A percentile compares a stretch with the other conserved stretches of the same genome.
These are phyloP conservation scores for Linnemannia hyalina DNA, from an alignment of 192 early-diverging fungal species.

Conservation along the genomic window DNA sequence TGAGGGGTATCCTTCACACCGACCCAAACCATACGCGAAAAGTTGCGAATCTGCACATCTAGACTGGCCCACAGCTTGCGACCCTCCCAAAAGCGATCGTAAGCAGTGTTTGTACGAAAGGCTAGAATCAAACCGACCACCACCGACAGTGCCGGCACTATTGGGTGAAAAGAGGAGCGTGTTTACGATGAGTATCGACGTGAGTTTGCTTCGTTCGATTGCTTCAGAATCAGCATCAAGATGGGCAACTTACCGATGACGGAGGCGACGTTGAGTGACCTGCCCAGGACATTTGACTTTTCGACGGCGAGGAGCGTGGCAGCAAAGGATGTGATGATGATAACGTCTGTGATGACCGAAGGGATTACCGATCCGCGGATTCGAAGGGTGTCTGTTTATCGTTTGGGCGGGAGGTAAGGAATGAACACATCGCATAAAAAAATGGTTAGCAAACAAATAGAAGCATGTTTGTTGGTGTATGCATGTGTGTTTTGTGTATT, in stretches of 20 bases:
- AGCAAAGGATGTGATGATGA: constrained; percentile 33
- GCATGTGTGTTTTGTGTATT: no score
- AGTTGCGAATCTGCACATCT: constrained; percentile 74
- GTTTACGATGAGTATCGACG: neutral
- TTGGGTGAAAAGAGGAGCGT: neutral
- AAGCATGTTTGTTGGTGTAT: neutral
- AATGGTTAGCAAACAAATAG: neutral
- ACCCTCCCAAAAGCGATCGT: constrained; percentile 88
- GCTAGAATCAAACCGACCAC: constrained; percentile 80
- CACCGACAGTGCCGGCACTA: constrained; percentile 56
- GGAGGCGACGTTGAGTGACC: constrained; percentile 27
- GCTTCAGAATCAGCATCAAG: neutral
- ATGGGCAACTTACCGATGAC: constrained; percentile 33
- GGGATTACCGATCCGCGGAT: constrained; percentile 54
- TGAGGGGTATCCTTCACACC: constrained; percentile 54
- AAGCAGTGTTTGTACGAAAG: constrained; percentile 87
- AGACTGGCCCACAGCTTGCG: constrained; percentile 84
- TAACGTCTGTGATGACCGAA: constrained; percentile 28
- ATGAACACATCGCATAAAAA: neutral
- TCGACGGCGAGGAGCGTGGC: constrained; percentile 15
- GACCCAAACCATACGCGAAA: constrained; percentile 76
- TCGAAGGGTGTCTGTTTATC: constrained; percentile 33
- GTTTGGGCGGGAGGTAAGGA: neutral
- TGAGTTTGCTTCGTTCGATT: neutral
- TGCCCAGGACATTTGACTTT: neutral